A percentile compares a stretch with the other conserved stretches of the same genome.
Evolutionary conservation across 768 basidiomycete species (phyloP).

Genomic region (Brasilioporus rufonigricans): DNA sequence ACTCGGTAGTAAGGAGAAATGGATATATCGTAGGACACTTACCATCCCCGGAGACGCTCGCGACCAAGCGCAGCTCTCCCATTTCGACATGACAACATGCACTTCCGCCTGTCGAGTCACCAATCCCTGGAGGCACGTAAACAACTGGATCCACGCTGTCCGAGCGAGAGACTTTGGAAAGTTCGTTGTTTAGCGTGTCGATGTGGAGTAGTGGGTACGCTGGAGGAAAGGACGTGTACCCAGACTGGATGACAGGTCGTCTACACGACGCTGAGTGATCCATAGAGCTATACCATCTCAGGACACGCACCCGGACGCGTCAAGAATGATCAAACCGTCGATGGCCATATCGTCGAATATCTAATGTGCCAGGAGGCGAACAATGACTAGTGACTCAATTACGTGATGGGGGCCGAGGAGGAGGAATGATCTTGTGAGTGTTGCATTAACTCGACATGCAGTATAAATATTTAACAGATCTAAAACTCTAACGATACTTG

Average conservation of each 20-base stretch:
- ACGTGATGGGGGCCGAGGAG: background rate
- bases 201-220: constrained; percentile 85
- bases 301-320: constrained; percentile 62
- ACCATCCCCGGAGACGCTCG: constrained; percentile 85
- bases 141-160: constrained; percentile 73
- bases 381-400: background rate
- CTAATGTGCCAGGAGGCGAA: background rate
- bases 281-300: background rate
- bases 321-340: constrained; percentile 80
- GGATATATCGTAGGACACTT: background rate
- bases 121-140: constrained; percentile 49
- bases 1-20: background rate
- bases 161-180: constrained; percentile 51
- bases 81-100: constrained; percentile 82
- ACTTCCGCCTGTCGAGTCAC: constrained; percentile 44
- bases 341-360: constrained; percentile 53
- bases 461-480: constrained; percentile 7
- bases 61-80: constrained; percentile 74
- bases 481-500: constrained; percentile 10
- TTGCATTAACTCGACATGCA: constrained; percentile 5
- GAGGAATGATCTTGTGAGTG: background rate
- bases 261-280: constrained; percentile 31
- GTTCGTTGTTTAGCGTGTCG: constrained; percentile 76
- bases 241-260: constrained; percentile 85
- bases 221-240: constrained; percentile 73